phyloP scores from a whole-genome alignment of 225 moss, liverwort and hornwort genomes.

The Neckera pumila region DNA sequence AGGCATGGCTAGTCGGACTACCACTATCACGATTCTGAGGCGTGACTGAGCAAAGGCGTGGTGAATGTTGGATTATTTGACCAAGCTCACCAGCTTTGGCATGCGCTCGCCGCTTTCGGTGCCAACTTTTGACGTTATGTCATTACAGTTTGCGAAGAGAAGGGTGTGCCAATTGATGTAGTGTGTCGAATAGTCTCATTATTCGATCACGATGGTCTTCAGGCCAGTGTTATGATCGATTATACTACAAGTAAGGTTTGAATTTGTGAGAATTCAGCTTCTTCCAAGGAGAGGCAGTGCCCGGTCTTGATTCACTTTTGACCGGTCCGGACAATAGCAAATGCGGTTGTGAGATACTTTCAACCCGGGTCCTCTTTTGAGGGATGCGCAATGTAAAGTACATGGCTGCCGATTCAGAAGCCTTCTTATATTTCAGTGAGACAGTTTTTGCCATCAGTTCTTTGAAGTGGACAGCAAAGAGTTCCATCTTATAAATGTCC shows the following conservation, averaged over 20 bases:
- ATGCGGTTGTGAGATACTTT: neutral
- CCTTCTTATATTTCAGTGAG: neutral
- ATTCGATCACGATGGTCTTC: neutral
- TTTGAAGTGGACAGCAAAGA: neutral
- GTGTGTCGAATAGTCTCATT: neutral
- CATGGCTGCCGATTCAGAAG: neutral
- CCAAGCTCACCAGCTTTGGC: neutral
- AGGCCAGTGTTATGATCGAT: neutral
- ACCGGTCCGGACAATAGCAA: neutral
- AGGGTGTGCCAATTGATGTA: neutral
- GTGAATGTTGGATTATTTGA: neutral
- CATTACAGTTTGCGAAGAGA: neutral
- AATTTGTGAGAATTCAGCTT: neutral
- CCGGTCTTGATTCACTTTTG: neutral
- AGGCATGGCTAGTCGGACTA: neutral
- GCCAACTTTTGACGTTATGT: neutral
- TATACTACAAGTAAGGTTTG: neutral
- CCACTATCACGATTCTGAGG: neutral
- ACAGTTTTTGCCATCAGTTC: neutral
- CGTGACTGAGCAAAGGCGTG: neutral
- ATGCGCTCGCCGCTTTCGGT: neutral
- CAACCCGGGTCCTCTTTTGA: neutral
- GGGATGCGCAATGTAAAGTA: neutral
- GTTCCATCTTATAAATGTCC: neutral
- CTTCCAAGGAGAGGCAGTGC: neutral